Conservation (phyloP, 352 stramenopile species). For the Globisporangium recalcitrans region DNA sequence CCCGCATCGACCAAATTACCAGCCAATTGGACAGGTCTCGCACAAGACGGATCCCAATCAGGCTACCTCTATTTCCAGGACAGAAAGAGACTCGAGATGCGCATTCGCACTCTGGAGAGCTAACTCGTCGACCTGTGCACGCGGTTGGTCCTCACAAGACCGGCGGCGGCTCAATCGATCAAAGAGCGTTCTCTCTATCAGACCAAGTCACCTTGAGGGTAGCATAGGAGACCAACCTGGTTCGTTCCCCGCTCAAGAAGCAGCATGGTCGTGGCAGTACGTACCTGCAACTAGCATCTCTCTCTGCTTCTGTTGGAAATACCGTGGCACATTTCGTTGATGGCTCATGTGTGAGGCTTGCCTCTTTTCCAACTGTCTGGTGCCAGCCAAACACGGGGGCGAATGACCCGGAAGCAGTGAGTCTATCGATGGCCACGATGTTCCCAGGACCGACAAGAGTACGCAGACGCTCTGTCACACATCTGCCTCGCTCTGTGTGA, state of each 20-base stretch:
- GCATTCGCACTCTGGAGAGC: neutral
- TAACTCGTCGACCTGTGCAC: neutral
- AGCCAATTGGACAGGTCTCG: neutral
- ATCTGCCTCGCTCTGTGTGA: no score
- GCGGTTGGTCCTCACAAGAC: neutral
- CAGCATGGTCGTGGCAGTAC: neutral
- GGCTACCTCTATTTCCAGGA: neutral
- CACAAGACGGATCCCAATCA: neutral
- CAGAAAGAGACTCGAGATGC: neutral
- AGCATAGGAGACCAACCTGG: no score
- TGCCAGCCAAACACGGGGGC: neutral
- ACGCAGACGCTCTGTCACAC: neutral
- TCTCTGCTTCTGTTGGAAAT: neutral
- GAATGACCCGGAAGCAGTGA: neutral
- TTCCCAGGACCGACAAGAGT: neutral
- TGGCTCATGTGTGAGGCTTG: neutral
- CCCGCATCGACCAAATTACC: no score
- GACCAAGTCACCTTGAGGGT: no score
- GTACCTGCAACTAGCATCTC: neutral
- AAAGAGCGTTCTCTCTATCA: no score
- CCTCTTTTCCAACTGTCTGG: neutral
- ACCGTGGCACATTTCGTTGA: neutral
- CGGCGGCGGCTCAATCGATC: no score
- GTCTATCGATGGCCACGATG: constrained; percentile 8
- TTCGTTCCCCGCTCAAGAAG: neutral